phyloP scores from a whole-genome alignment of 2,329 filamentous ascomycete genomes.

The Neonectria ditissima region DNA sequence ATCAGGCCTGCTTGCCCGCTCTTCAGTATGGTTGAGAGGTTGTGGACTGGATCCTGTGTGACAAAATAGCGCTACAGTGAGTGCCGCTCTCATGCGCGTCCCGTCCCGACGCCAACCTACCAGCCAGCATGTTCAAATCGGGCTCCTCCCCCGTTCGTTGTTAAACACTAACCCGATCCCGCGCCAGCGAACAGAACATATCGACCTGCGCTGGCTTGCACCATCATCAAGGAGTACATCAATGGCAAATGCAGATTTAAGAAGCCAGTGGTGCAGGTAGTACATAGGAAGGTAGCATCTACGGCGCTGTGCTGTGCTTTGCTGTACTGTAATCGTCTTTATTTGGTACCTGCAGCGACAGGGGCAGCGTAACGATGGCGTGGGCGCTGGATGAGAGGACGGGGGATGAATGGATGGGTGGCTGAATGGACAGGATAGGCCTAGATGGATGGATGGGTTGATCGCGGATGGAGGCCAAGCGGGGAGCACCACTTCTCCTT shows the following conservation, averaged over 20 bases:
- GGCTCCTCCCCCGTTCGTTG: background rate
- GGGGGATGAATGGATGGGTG: background rate
- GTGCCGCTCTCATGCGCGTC: constrained; percentile 6
- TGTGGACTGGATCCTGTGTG: background rate
- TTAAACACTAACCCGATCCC: background rate
- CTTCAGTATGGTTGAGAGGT: background rate
- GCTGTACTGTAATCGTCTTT: constrained; percentile 9
- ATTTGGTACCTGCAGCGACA: constrained; percentile 26
- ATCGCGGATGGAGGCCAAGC: constrained; percentile 2
- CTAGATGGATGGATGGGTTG: background rate
- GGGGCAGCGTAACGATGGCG: background rate
- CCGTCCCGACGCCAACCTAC: constrained; percentile 21
- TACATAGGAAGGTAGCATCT: background rate
- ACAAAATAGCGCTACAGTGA: background rate
- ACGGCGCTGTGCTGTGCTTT: background rate
- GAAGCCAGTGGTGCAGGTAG: no score
- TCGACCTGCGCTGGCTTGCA: background rate
- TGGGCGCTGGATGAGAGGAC: constrained; percentile 6
- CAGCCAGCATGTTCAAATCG: background rate
- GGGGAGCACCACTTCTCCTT: constrained; percentile 8
- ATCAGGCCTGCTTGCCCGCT: background rate
- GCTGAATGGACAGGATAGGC: no score
- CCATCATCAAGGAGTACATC: background rate
- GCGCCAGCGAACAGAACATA: background rate
- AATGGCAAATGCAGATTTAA: background rate